phyloP scores from a whole-genome alignment of 345 rosid genomes.

The Populus euphratica region DNA sequence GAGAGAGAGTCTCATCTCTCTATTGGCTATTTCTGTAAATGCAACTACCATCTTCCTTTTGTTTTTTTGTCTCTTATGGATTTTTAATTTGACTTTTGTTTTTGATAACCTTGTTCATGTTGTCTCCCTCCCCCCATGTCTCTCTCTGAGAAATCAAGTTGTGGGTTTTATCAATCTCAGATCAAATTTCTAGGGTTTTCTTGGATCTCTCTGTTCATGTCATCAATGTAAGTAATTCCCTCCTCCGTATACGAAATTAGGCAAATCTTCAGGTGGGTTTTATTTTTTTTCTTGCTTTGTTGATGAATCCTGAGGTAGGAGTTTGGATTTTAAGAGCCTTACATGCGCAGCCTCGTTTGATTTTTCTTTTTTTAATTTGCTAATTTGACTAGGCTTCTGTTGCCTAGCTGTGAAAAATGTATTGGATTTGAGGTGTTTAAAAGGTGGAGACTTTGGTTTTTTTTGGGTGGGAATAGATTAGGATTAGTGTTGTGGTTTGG shows the following conservation, averaged over 20 bases:
- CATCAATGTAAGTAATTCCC: conserved; percentile 29
- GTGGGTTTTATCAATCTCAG: conserved; percentile 37
- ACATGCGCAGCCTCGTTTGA: conserved; percentile 3
- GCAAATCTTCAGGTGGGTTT: background rate
- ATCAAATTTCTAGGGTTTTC: conserved; percentile 13
- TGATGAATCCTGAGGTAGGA: background rate
- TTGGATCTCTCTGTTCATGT: conserved; percentile 22
- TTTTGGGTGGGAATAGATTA: background rate
- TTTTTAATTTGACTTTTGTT: background rate
- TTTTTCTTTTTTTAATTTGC: background rate
- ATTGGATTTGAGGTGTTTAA: conserved; percentile 16
- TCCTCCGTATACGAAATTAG: background rate
- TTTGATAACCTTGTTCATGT: background rate
- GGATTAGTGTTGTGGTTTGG: conserved; percentile 14
- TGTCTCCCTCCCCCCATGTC: background rate
- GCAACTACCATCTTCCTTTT: no score
- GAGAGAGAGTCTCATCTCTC: background rate
- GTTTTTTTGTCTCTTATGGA: background rate
- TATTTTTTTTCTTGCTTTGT: background rate
- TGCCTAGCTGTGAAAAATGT: conserved; percentile 9
- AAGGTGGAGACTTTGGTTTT: conserved; percentile 15
- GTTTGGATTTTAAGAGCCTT: background rate
- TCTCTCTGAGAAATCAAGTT: conserved; percentile 19
- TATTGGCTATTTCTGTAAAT: background rate
- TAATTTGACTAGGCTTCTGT: background rate